Evolutionary conservation across 371 early-diverging fungal species (phyloP), one percentile per base, ranked within the genome.

Genomic region (Parasitella parasitica): DNA sequence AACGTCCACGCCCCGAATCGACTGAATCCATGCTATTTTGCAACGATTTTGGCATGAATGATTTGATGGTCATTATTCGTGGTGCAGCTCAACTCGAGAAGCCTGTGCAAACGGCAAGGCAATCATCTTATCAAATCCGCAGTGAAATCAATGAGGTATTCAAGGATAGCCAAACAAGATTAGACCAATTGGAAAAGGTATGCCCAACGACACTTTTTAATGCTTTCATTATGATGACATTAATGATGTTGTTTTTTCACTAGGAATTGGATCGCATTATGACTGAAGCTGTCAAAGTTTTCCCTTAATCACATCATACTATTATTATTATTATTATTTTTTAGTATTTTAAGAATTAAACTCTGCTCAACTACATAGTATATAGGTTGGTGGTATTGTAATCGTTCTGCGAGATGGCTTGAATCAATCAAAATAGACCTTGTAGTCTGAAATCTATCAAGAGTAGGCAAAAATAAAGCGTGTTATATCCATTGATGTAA

Each of bases 21-120:
- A 57, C 65, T 13, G 73, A 79, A 37, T 82, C 82, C 22, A 62
- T 71, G 63, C 46, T 77, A n/a, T 76, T 75, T 26, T 73, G 70
- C 35, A 70, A 79, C 56, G 79, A 82, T 54, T 79, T 82, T 67
- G 79, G 82, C 30, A 72, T 82, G 70, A 76, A 82, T 36, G 82
- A 79, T 39, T 38, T 82, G 11, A 82, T 82, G 82, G 69, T 76
- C 1, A 56, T 82, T 20, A 77, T 82, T 32, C 69, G 82, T 35
- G 82, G 77, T 20, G 73, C 76, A 13, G 74, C 73, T 13, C 56
- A 27, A 18, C 36, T 34, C n/a, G 22, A 63, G 13, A 20, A 38
- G 32, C 38, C 28, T 22, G 18, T 26, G 9, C n/a, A 35, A 20
- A 13, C 20, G 15, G 22, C 41, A 26, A 12, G 30, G 6, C 27